Percentiles rank a stretch among this genome's conserved stretches.
phyloP scores from a whole-genome alignment of 805 yeast species.

The Kuraishia floccosa region DNA sequence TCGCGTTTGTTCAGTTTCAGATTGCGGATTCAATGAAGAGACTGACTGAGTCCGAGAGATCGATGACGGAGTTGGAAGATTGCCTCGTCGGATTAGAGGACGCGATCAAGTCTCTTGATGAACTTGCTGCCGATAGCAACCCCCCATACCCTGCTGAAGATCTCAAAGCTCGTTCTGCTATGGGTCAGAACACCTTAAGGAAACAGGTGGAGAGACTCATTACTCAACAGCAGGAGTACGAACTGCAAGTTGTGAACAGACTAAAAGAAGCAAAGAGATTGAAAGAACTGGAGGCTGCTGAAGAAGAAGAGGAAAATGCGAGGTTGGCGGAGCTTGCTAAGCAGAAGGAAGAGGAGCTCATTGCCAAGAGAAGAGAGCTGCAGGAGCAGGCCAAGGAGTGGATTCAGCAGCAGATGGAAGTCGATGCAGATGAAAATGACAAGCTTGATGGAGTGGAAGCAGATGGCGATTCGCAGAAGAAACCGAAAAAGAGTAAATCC shows the following conservation, averaged over 20 bases:
- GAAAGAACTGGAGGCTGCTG: constrained; percentile 27
- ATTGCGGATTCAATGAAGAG: constrained; percentile 75
- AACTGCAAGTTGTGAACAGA: constrained; percentile 59
- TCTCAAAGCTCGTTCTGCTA: constrained; percentile 72
- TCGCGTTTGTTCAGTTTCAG: constrained; percentile 77
- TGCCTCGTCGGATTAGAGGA: constrained; percentile 45
- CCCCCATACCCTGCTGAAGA: constrained; percentile 78
- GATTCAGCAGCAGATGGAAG: constrained; percentile 27
- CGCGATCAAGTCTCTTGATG: constrained; percentile 50
- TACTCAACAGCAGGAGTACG: constrained; percentile 63
- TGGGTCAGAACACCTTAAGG: constrained; percentile 69
- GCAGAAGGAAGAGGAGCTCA: constrained; percentile 34
- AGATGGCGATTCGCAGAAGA: constrained; percentile 17
- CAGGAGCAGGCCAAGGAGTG: constrained; percentile 49
- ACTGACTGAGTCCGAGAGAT: constrained; percentile 45
- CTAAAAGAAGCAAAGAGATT: constrained; percentile 33
- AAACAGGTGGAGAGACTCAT: constrained; percentile 61
- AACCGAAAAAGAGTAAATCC: constrained; percentile 15
- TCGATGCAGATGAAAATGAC: constrained; percentile 21
- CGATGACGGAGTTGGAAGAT: constrained; percentile 44
- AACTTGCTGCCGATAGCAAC: constrained; percentile 42
- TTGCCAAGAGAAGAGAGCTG: constrained; percentile 33
- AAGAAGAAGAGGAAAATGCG: constrained; percentile 32
- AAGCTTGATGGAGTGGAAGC: constrained; percentile 21
- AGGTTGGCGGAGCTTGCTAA: constrained; percentile 35